Base-by-base conservation (phyloP, 2,329 filamentous ascomycete species). In the Trichoderma guizhouense region DNA sequence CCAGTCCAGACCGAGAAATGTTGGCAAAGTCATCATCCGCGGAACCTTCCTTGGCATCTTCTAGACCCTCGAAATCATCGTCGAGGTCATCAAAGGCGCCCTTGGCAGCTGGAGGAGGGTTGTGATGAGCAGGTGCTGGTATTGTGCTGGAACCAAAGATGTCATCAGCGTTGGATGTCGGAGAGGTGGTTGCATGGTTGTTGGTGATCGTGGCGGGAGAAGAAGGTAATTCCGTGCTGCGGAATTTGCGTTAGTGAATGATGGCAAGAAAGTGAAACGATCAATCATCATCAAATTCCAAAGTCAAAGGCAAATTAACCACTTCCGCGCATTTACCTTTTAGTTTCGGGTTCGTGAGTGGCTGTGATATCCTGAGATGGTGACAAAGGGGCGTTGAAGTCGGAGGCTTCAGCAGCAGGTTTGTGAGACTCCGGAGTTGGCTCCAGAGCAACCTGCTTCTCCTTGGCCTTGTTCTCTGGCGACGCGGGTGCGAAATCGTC, bases 401-500 rank as follows among this genome's bases (percentile, higher is more conserved):
- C 72, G 7, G 43, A 15, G 26, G 34, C 30, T 28, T 73, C 67
- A 24, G 65, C 24, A 43, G 66, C 51, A 24, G 61, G 57, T 18
- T 21, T 30, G 14, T 57, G 39, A 51, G 67, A 36, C 66, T 72
- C 61, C 2, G 55, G 61, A 51, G 39, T 72, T 30, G 61, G 34
- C 30, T 69, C 69, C 53, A 15, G 24, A 55, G 63, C 63, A 3
- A 34, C 28, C 34, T 34, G 36, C 58, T 74, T 71, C 43, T 62
- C 66, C 30, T 71, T 74, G 15, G 71, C 36, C 75, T 84, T 85
- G 34, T 79, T 76, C 30, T 80, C 78, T 28, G 86, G 84, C 5
- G 87, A 87, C 2, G 88, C 87, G 15, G 93, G 90, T 0, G 92
- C 91, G 79, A 98, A 98, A 80, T 98, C 92, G 79, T 99, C 96